Evolutionary conservation across 257 asterid genomes (phyloP).

Genomic region (Solanum chilense): DNA sequence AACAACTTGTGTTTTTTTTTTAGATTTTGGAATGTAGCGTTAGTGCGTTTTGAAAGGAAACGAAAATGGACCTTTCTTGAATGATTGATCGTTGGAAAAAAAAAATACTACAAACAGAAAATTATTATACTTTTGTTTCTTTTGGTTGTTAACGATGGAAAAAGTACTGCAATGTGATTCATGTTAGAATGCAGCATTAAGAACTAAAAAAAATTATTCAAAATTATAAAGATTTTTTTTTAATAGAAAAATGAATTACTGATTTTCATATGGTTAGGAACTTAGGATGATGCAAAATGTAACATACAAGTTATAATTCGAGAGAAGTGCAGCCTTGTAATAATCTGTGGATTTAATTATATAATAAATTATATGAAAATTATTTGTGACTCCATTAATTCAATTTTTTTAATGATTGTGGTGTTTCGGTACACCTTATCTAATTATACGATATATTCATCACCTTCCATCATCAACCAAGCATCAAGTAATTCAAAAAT

Average conservation of each 20-base stretch:
- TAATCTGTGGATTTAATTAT: background rate
- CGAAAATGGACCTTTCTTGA: background rate
- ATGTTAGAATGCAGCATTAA: no score
- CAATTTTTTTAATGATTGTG: no score
- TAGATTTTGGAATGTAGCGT: slow-evolving; percentile 22
- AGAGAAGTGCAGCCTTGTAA: background rate
- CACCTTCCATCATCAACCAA: no score
- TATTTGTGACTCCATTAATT: background rate
- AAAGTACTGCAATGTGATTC: background rate
- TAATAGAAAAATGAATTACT: background rate
- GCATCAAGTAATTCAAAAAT: no score
- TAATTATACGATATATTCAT: no score
- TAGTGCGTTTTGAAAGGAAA: background rate
- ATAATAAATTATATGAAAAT: no score
- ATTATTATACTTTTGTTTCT: background rate
- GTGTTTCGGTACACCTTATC: no score
- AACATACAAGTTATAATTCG: background rate
- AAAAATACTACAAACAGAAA: background rate
- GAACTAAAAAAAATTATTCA: background rate
- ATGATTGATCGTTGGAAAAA: background rate
- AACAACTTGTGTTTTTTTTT: slow-evolving; percentile 1
- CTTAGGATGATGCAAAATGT: background rate
- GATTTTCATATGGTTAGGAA: background rate
- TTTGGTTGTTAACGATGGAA: background rate
- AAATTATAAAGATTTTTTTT: no score